Percentiles rank a stretch among this genome's conserved stretches.
Evolutionary conservation across 331 rosid genomes (phyloP).

Genomic region (Prunus yedoensis): DNA sequence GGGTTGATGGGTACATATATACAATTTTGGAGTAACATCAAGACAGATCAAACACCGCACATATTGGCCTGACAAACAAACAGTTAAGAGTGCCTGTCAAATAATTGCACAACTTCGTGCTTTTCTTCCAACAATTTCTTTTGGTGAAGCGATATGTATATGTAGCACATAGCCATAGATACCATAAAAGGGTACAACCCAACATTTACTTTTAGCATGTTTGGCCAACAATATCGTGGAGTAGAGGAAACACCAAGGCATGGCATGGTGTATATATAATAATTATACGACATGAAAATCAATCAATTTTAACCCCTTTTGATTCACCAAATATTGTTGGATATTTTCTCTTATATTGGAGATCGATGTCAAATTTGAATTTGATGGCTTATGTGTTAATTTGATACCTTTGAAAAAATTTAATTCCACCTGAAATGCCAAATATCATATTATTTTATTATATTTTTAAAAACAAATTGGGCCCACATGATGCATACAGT

Average conservation of each 20-base stretch:
- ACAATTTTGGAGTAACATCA: constrained; percentile 33
- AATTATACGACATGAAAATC: no score
- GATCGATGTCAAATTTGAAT: no score
- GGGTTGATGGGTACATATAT: neutral
- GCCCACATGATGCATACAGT: no score
- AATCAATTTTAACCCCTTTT: no score
- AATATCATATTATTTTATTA: no score
- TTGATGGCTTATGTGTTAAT: no score
- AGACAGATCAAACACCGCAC: constrained; percentile 25
- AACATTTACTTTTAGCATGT: constrained; percentile 38
- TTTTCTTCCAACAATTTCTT: constrained; percentile 38
- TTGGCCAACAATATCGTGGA: constrained; percentile 19
- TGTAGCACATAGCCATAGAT: neutral
- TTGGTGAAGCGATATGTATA: constrained; percentile 11
- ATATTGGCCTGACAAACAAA: constrained; percentile 32
- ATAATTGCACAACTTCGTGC: constrained; percentile 41
- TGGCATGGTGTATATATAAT: neutral
- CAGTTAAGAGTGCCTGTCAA: constrained; percentile 41
- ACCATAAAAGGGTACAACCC: constrained; percentile 32
- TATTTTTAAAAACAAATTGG: no score
- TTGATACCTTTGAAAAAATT: no score
- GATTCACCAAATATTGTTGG: no score
- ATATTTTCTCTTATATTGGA: no score
- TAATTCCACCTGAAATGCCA: no score
- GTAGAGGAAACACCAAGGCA: no score